Base-by-base conservation (phyloP, 1,284 basidiomycete species). In the Limonomyces culmigenus region DNA sequence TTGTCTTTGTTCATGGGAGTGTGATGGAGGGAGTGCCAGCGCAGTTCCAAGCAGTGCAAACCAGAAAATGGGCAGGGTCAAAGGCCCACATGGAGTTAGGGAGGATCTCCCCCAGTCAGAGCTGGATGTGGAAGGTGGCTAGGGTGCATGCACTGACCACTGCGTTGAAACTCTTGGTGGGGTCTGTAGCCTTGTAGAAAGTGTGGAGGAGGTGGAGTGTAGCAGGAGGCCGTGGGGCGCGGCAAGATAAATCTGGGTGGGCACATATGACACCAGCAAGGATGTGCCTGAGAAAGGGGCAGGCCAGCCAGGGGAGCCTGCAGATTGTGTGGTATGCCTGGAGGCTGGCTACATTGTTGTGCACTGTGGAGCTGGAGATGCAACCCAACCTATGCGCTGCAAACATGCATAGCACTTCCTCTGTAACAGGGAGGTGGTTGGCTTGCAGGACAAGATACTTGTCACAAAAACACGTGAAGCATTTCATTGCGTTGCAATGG, bases 271-370 rank as follows among this genome's bases (percentile, higher is more conserved):
- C 25, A n/a, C 25, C 25, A 8, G 8, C n/a, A 8, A 27, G 10
- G 8, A n/a, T n/a, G 25, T 27, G n/a, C 25, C 3, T 44, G 38
- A 3, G 46, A 35, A 14, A 47, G 38, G 14, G 3, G 13, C 47
- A 43, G 1, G 49, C 49, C 14, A 41, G 25, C 55, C 56, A 58
- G 0, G 39, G 36, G 0, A 51, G 50, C 5, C 44, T 29, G 30
- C 53, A 44, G 3, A 49, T 11, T 3, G 43, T 33, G 25, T 56
- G 56, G 54, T 52, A 56, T 1, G 40, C 40, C 0, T 43, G 37
- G 0, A 58, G 29, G 2, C 50, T 50, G 0, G 47, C 39, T 0
- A 55, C 23, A 47, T 50, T 55, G 4, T 37, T 39, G 2, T 41
- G 35, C 12, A 54, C 38, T 1, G 46, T 47, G 5, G 34, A 33